Evolutionary conservation across 2,329 filamentous ascomycete species (phyloP).

Genomic region (Xylariaceae sp.): DNA sequence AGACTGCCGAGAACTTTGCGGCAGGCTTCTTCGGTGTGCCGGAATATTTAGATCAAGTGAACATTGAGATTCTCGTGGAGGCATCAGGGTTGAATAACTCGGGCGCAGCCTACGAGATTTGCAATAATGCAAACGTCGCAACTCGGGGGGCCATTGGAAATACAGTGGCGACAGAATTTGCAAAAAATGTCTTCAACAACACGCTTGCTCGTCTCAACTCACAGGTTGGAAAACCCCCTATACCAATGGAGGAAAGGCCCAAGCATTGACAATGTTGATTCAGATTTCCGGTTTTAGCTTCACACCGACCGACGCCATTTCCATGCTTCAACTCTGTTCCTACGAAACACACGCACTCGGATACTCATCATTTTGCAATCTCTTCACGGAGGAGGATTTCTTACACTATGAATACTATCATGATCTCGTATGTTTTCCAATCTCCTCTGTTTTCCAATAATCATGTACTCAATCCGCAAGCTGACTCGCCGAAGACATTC

Average conservation of each 20-base stretch:
- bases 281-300: conserved; percentile 34
- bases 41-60: conserved; percentile 38
- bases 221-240: conserved; percentile 18
- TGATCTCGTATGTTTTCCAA: conserved; percentile 41
- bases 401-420: conserved; percentile 48
- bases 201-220: conserved; percentile 36
- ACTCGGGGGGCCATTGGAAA: conserved; percentile 31
- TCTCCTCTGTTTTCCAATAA: not conserved
- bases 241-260: not conserved
- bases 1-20: conserved; percentile 38
- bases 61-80: conserved; percentile 40
- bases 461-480: not conserved
- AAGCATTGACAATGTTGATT: not conserved
- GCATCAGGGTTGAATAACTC: conserved; percentile 34
- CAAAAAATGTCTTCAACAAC: conserved; percentile 33
- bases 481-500: conserved; percentile 24
- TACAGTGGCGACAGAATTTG: conserved; percentile 28
- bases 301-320: conserved; percentile 40
- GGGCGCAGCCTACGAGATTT: conserved; percentile 35
- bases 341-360: conserved; percentile 43
- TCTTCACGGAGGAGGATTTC: conserved; percentile 47
- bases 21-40: conserved; percentile 40
- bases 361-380: conserved; percentile 45
- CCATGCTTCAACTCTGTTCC: conserved; percentile 44
- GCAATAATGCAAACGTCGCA: conserved; percentile 31